Conservation (phyloP, 2,329 filamentous ascomycete species). For the Lecanoromycetidae sp. region DNA sequence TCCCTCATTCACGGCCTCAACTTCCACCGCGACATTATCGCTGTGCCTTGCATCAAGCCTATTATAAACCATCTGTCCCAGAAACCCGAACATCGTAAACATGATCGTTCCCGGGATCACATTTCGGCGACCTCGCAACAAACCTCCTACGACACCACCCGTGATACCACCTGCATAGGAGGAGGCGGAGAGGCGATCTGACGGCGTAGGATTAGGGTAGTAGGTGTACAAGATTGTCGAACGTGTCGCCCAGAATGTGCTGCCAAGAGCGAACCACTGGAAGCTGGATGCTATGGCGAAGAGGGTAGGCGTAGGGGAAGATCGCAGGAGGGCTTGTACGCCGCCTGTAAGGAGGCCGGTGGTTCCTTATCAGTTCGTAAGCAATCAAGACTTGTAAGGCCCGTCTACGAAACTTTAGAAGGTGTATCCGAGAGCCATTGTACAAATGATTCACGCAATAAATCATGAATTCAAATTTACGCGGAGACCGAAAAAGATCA, state of each 20-base stretch:
- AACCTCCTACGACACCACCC: conserved; percentile 42
- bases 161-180: conserved; percentile 59
- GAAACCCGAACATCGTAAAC: conserved; percentile 45
- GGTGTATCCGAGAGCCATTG: no score
- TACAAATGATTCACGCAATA: no score
- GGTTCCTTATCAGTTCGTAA: conserved; percentile 35
- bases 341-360: conserved; percentile 54
- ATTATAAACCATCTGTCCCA: conserved; percentile 47
- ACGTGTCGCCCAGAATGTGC: conserved; percentile 49
- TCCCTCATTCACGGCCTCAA: conserved; percentile 24
- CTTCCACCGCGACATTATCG: conserved; percentile 23
- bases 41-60: conserved; percentile 37
- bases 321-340: conserved; percentile 58
- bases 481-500: no score
- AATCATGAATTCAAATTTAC: no score
- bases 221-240: conserved; percentile 3
- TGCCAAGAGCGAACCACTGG: conserved; percentile 71
- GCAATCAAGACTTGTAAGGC: not conserved
- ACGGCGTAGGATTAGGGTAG: conserved; percentile 37
- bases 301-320: conserved; percentile 54
- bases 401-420: no score
- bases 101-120: conserved; percentile 46
- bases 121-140: conserved; percentile 45
- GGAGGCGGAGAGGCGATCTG: conserved; percentile 55
- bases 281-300: conserved; percentile 62